A percentile compares a stretch with the other conserved stretches of the same genome.
phyloP scores from a whole-genome alignment of 108 stramenopile genomes.

The Phaeodactylum tricornutum region DNA sequence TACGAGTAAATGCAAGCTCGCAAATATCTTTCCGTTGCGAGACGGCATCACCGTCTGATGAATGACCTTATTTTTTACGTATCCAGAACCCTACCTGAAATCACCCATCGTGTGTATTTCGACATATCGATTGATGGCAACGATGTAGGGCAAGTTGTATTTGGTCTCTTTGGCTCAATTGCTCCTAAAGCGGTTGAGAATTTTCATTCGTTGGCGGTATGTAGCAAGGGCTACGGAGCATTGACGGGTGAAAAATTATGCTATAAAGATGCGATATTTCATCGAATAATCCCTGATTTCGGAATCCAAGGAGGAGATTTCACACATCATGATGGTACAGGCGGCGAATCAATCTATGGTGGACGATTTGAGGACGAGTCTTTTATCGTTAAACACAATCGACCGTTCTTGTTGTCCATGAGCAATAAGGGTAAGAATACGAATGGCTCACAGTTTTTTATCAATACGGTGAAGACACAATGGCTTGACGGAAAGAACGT shows the following conservation, averaged over 20 bases:
- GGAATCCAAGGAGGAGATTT: slow-evolving; percentile 89
- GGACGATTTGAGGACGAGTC: slow-evolving; percentile 83
- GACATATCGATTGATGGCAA: slow-evolving; percentile 42
- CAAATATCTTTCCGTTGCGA: background rate
- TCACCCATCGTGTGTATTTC: slow-evolving; percentile 66
- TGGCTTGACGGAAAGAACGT: slow-evolving; percentile 83
- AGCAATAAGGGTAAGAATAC: slow-evolving; percentile 72
- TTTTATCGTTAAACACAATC: slow-evolving; percentile 81
- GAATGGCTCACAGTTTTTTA: slow-evolving; percentile 70
- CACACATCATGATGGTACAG: slow-evolving; percentile 85
- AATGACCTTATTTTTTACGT: slow-evolving; percentile 1
- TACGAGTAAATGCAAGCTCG: background rate
- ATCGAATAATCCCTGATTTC: slow-evolving; percentile 84
- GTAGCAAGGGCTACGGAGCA: slow-evolving; percentile 61
- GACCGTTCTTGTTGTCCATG: slow-evolving; percentile 75
- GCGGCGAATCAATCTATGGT: slow-evolving; percentile 89
- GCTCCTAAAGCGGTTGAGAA: slow-evolving; percentile 90
- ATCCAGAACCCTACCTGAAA: slow-evolving; percentile 52
- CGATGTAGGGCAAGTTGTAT: slow-evolving; percentile 42
- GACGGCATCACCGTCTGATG: background rate
- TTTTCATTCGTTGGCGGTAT: slow-evolving; percentile 75
- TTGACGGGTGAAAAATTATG: slow-evolving; percentile 65
- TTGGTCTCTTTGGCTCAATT: slow-evolving; percentile 86
- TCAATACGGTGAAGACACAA: slow-evolving; percentile 86
- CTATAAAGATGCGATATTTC: slow-evolving; percentile 63